Base-by-base conservation (phyloP, 352 stramenopile genomes). In the Plasmopara halstedii region DNA sequence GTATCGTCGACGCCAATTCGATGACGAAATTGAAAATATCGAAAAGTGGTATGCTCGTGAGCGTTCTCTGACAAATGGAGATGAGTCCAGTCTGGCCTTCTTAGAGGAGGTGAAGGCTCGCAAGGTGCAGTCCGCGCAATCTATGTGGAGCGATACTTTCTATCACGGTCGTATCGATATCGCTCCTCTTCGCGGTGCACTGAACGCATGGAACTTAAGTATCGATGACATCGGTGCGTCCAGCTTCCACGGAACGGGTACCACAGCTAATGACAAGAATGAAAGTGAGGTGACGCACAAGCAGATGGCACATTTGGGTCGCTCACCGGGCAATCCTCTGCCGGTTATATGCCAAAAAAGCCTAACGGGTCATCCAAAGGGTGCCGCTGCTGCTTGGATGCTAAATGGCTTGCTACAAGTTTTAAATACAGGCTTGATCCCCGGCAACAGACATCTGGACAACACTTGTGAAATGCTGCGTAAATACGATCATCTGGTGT, bases 251-350 rank as follows among this genome's bases (percentile, higher is more conserved):
- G 81, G 75, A n/a, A 94, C 82, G 6, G 75, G 80, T 17, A 92
- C 81, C 25, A 92, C 62, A 37, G 75, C 72, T 10, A 95, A 94
- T 52, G 83, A 95, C 59, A 83, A 76, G 67, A 93, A 94, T 37
- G 82, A 95, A 41, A 92, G 79, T 37, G 80, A 89, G 20, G 82
- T 95, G 38, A 87, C 78, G 0, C 79, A 95, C 52, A 87, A 87
- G 60, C 79, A 95, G 46, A 72, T 93, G 41, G 38, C 62, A 51
- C 81, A 91, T 46, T 59, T 94, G 6, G 83, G 81, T 13, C 76
- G 83, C 2, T 81, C 76, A 5, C 31, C 49, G n/a, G 82, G 82
- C 21, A 92, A 94, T 53, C 61, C 75, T 21, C 48, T 94, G 27
- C 75, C 76, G 11, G 67, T 92, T 7, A 65, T 94, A 20, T 85